phyloP scores from a whole-genome alignment of 2,329 filamentous ascomycete genomes.

The Fusarium sp. region DNA sequence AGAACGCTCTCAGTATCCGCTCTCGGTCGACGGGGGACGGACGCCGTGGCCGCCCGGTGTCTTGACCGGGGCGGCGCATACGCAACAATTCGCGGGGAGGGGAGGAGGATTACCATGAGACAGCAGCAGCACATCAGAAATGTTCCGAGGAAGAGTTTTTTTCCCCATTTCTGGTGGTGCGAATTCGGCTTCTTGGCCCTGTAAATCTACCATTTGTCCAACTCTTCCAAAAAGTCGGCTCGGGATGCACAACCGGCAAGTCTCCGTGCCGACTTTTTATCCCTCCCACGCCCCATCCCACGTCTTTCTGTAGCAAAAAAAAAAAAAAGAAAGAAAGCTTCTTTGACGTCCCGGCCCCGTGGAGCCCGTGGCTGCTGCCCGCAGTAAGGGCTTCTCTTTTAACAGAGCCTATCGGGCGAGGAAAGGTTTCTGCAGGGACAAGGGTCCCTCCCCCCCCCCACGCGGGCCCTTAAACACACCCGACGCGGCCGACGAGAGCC shows the following conservation, averaged over 20 bases:
- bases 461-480: too few species aligned
- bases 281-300: background rate
- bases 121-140: background rate
- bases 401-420: constrained; percentile 41
- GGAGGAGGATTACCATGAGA: background rate
- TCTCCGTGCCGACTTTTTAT: constrained; percentile 32
- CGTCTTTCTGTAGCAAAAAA: background rate
- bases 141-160: background rate
- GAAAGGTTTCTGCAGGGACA: constrained; percentile 23
- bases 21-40: constrained; percentile 43
- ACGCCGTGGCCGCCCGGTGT: constrained; percentile 22
- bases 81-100: background rate
- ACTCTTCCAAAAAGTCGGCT: background rate
- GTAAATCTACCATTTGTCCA: background rate
- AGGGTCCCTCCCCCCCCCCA: constrained; percentile 22
- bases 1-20: constrained; percentile 20
- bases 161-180: background rate
- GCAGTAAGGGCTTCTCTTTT: constrained; percentile 9
- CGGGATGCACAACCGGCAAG: constrained; percentile 32
- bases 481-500: too few species aligned
- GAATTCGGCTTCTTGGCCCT: background rate
- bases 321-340: background rate
- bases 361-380: constrained; percentile 11
- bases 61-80: constrained; percentile 4
- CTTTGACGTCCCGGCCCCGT: constrained; percentile 13